Conservation (phyloP, 2,329 filamentous ascomycete genomes). For the Stagonosporopsis tanaceti region DNA sequence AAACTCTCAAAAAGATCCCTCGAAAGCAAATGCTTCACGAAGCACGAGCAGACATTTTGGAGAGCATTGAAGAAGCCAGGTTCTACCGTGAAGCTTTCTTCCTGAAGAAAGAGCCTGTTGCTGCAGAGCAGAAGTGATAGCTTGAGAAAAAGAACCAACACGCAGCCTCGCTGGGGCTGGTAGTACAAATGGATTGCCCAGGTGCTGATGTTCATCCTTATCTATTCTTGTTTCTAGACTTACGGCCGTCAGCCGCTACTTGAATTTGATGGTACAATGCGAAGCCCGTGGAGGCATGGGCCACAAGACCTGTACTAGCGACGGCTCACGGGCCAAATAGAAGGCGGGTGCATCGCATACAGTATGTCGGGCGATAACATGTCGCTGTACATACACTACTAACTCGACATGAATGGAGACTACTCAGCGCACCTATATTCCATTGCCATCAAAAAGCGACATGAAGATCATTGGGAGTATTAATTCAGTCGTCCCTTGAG, state of each 20-base stretch:
- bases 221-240: not conserved
- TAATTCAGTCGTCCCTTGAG: not conserved
- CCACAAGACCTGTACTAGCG: not conserved
- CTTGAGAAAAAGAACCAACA: not conserved
- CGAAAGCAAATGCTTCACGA: constrained; percentile 80
- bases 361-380: not conserved
- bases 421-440: no score
- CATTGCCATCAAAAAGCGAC: not conserved
- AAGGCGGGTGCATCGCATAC: not conserved
- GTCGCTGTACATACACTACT: not conserved
- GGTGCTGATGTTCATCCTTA: not conserved
- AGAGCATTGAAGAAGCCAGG: constrained; percentile 90
- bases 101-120: constrained; percentile 16
- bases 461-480: not conserved
- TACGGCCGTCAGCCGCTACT: not conserved
- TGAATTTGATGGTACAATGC: not conserved
- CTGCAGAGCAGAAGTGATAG: not conserved
- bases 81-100: constrained; percentile 82
- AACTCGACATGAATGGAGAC: not conserved
- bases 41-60: constrained; percentile 87
- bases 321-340: not conserved
- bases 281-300: not conserved
- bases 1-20: constrained; percentile 69
- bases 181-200: not conserved
- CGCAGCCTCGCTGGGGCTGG: not conserved